These are phyloP conservation scores for Fraxinus floribunda DNA, from an alignment of 305 asterid species.

Conservation along the genomic window DNA sequence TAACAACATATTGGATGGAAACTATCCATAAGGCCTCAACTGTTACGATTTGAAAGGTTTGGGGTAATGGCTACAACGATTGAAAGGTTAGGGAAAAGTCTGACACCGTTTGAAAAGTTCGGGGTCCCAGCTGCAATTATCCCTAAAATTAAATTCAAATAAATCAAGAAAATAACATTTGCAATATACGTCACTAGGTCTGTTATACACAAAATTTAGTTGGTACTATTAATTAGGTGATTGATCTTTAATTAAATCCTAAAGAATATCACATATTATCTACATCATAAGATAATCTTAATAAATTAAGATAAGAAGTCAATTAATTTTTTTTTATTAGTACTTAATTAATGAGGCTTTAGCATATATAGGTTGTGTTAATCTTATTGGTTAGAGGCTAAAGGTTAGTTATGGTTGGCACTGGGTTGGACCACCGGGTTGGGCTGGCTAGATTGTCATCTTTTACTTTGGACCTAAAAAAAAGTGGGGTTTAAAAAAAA, in stretches of 20 bases:
- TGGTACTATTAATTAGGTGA: constrained; percentile 23
- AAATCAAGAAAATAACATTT: neutral
- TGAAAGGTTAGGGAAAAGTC: too few relatives aligned
- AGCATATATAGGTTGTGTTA: neutral
- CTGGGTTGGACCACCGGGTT: constrained; percentile 37
- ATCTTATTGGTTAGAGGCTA: constrained; percentile 16
- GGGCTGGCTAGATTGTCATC: constrained; percentile 35
- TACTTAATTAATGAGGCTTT: neutral
- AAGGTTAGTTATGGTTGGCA: constrained; percentile 31
- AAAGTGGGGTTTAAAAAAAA: neutral
- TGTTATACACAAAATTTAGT: constrained; percentile 27
- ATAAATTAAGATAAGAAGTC: constrained; percentile 25
- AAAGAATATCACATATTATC: constrained; percentile 10
- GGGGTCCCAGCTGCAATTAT: too few relatives aligned
- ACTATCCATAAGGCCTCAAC: too few relatives aligned
- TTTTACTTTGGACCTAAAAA: constrained; percentile 21
- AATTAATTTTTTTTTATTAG: neutral
- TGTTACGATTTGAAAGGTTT: too few relatives aligned
- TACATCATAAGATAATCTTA: constrained; percentile 11
- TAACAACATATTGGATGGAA: too few relatives aligned
- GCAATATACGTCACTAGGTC: neutral
- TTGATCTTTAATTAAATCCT: constrained; percentile 16
- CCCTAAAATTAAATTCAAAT: neutral
- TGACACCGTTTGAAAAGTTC: too few relatives aligned
- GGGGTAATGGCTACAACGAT: too few relatives aligned